Base-by-base conservation (phyloP, 148 eudicot genomes). In the Chenopodium formosanum region DNA sequence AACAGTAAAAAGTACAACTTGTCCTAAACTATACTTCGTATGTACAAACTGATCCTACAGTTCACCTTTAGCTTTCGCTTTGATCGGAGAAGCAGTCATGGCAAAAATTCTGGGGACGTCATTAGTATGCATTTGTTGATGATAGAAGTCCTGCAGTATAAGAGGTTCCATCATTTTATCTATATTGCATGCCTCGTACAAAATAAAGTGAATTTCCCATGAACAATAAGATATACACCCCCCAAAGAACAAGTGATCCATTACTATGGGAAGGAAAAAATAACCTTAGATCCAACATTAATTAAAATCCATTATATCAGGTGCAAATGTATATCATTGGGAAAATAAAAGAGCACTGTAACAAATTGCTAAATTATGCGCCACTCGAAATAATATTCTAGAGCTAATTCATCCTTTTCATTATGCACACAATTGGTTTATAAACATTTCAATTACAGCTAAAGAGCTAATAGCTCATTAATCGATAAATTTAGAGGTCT, bases 11-110 rank as follows among this genome's bases (percentile, higher is more conserved):
- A 75, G 65, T 72, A 60, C 8, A 60, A 11, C 48, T 73, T 12
- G 20, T 10, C 13, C 25, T 20, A 31, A 48, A 46, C 52, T 63
- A 52, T 27, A 32, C 13, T 53, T 56, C 5, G 7, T 56, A 14
- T 16, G 17, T 56, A 23, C 44, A 80, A 76, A 44, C 44, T 34
- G 32, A 2, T 44, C 16, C 53, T 50, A 50, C 8, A 40, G 29
- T 14, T 40, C 58, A 82, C 83, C 81, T 70, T 77, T 70, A 88
- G 94, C 97, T 91, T 92, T 96, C 25, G 94, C 83, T 82, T 92
- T 96, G 13, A 94, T 86, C 5, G 93, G 99, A 11, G 97, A 94
- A 73, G 98, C 99, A 52, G 99, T 96, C 99, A 96, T 94, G 75
- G 98, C 99, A 80, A 96, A 87, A 71, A 96, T 90, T 85, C 97